Conservation (phyloP, 495 filamentous ascomycete genomes). For the Hypoxylon lienhwacheense region DNA sequence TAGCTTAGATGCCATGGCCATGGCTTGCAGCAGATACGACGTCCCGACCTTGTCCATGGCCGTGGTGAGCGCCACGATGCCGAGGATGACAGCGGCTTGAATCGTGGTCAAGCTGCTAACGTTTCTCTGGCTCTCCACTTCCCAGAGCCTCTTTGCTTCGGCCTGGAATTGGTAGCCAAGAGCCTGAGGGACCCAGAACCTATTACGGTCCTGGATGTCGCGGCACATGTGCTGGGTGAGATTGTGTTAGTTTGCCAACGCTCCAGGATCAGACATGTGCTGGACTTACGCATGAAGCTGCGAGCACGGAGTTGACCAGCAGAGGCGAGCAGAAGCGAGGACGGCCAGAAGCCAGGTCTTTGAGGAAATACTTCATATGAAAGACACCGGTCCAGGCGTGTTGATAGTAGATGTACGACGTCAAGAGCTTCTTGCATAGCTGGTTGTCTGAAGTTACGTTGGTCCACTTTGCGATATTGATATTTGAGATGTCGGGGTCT, state of each 20-base stretch:
- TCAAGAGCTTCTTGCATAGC: slow-evolving; percentile 40
- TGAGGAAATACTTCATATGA: slow-evolving; percentile 44
- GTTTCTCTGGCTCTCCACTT: slow-evolving; percentile 34
- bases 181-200: slow-evolving; percentile 44
- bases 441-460: slow-evolving; percentile 38
- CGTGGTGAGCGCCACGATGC: slow-evolving; percentile 36
- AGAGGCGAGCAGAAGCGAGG: slow-evolving; percentile 43
- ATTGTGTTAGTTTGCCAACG: slow-evolving; percentile 2
- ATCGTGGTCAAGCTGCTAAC: slow-evolving; percentile 38
- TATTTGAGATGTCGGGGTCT: slow-evolving; percentile 36
- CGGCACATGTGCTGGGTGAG: slow-evolving; percentile 38
- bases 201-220: slow-evolving; percentile 35
- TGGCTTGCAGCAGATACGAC: slow-evolving; percentile 36
- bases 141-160: slow-evolving; percentile 45
- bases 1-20: slow-evolving; percentile 42
- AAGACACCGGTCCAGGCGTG: slow-evolving; percentile 42
- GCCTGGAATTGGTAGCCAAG: slow-evolving; percentile 46
- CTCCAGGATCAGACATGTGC: background rate
- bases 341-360: slow-evolving; percentile 39
- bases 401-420: slow-evolving; percentile 44
- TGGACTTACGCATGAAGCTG: slow-evolving; percentile 43
- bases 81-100: slow-evolving; percentile 40
- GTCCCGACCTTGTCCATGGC: slow-evolving; percentile 44
- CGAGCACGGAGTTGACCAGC: slow-evolving; percentile 44
- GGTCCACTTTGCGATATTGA: slow-evolving; percentile 44